Percentiles rank a stretch among this genome's conserved stretches.
Evolutionary conservation across 108 stramenopile genomes (phyloP).

Genomic region (Cylindrotheca closterium): DNA sequence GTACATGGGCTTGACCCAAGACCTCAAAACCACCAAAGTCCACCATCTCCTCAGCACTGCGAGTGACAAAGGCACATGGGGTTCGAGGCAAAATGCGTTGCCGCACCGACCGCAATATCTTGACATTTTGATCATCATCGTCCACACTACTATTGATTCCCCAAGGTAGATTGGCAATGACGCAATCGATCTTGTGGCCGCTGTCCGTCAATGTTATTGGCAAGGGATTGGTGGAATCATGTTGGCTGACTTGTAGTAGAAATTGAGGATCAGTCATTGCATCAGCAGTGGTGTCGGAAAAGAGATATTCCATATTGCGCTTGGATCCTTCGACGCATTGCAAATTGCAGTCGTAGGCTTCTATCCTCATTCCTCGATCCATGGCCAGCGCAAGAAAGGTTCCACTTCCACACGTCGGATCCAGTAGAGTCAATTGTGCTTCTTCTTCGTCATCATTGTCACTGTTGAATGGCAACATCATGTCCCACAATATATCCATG

Average conservation of each 20-base stretch:
- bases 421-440: constrained; percentile 22
- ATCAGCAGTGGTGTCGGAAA: constrained; percentile 6
- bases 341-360: constrained; percentile 60
- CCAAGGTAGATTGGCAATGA: constrained; percentile 71
- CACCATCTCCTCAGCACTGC: too few species aligned
- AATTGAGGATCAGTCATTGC: constrained; percentile 1
- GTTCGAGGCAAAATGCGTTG: constrained; percentile 5
- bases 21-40: constrained; percentile 15
- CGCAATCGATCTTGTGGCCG: constrained; percentile 36
- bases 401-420: constrained; percentile 71
- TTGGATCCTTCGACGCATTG: constrained; percentile 48
- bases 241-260: not conserved
- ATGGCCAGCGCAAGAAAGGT: constrained; percentile 62
- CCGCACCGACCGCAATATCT: constrained; percentile 19
- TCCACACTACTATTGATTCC: constrained; percentile 22
- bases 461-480: not conserved
- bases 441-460: not conserved
- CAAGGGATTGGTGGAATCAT: not conserved
- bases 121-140: constrained; percentile 23
- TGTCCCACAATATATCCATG: constrained; percentile 43
- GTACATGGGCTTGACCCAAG: constrained; percentile 30
- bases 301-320: constrained; percentile 43
- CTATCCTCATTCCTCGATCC: constrained; percentile 32
- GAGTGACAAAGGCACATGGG: constrained; percentile 36
- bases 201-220: too few species aligned